Conservation (phyloP, 768 basidiomycete species). For the Tulasnella sp. region DNA sequence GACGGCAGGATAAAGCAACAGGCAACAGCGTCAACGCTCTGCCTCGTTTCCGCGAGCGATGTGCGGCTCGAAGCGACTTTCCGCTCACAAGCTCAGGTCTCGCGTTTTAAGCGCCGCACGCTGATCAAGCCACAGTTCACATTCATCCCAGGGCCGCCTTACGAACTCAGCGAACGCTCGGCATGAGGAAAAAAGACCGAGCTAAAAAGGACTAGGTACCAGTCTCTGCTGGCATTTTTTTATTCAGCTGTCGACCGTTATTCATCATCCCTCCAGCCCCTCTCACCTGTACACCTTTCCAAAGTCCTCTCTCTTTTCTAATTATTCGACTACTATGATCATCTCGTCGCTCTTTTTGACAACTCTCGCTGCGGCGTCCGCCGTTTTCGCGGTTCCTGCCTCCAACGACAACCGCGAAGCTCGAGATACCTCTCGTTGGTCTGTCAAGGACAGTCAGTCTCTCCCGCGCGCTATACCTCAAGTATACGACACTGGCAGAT, state of each 20-base stretch:
- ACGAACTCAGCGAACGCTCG: no score
- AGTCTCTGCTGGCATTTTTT: not conserved
- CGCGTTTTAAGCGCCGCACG: not conserved
- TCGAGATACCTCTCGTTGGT: not conserved
- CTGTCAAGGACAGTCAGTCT: not conserved
- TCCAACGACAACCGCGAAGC: not conserved
- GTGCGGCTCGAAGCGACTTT: not conserved
- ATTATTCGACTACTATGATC: not conserved
- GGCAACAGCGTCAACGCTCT: no score
- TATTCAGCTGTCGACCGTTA: not conserved
- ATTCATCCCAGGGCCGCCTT: not conserved
- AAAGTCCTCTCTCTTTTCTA: not conserved
- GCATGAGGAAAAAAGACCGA: no score
- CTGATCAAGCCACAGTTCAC: not conserved
- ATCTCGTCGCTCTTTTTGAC: not conserved
- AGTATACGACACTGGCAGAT: not conserved
- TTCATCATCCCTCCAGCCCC: not conserved
- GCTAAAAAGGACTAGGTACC: not conserved
- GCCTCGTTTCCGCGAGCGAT: no score
- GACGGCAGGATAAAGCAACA: no score
- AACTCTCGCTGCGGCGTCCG: not conserved
- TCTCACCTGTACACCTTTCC: not conserved
- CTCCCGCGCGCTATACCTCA: not conserved
- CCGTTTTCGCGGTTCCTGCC: not conserved
- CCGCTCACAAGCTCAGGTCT: not conserved